These are phyloP conservation scores for Clavulina sp. DNA, from an alignment of 768 basidiomycete genomes.

Conservation along the genomic window DNA sequence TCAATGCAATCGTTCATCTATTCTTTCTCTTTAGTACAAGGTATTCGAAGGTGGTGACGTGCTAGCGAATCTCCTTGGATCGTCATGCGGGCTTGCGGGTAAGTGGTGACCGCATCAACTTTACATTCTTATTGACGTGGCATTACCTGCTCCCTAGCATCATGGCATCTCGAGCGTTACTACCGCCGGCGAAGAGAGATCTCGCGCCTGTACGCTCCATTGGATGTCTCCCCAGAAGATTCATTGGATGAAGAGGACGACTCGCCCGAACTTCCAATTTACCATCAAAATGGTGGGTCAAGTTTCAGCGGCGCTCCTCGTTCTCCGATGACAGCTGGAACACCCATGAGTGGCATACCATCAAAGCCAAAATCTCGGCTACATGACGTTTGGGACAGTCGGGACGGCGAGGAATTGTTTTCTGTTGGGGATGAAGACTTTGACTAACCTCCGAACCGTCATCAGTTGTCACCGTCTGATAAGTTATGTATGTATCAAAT, in stretches of 20 bases:
- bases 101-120: constrained; percentile 15
- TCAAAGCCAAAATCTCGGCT: not conserved
- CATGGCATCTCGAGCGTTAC: constrained; percentile 51
- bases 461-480: too few relatives aligned
- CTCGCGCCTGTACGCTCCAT: constrained; percentile 56
- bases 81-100: constrained; percentile 44
- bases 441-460: too few relatives aligned
- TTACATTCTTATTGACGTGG: not conserved
- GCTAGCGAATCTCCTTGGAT: constrained; percentile 65
- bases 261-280: not conserved
- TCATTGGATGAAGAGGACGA: not conserved
- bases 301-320: not conserved
- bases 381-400: not conserved
- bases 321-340: not conserved
- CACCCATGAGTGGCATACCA: not conserved
- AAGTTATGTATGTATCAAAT: too few relatives aligned
- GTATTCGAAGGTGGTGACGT: constrained; percentile 58
- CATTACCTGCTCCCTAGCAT: constrained; percentile 4
- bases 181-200: constrained; percentile 76
- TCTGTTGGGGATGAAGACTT: not conserved
- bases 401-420: not conserved
- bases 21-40: constrained; percentile 32
- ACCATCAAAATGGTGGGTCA: too few relatives aligned
- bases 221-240: constrained; percentile 16
- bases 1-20: not conserved